These are phyloP conservation scores for Termitomyces sp. DNA, from an alignment of 768 basidiomycete genomes.

Conservation along the genomic window DNA sequence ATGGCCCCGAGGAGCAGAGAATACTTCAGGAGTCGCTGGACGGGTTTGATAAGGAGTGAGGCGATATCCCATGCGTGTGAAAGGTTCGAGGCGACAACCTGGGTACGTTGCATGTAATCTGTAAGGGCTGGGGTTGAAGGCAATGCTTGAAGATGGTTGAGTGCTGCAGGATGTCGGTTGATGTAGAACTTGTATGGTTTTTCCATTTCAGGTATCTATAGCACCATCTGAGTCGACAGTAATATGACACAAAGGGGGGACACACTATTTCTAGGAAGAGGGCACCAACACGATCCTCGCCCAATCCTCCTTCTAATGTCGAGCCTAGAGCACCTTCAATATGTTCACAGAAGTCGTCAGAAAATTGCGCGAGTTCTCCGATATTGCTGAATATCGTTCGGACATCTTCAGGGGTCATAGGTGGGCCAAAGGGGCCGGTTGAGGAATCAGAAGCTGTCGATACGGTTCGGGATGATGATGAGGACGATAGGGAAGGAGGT, in stretches of 20 bases:
- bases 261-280: slow-evolving; percentile 65
- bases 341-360: slow-evolving; percentile 61
- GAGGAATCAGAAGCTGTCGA: slow-evolving; percentile 51
- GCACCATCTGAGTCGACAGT: slow-evolving; percentile 6
- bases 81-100: slow-evolving; percentile 60
- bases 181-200: slow-evolving; percentile 78
- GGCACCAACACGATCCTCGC: slow-evolving; percentile 67
- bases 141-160: slow-evolving; percentile 54
- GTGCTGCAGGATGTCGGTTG: slow-evolving; percentile 71
- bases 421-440: slow-evolving; percentile 35
- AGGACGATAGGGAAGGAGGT: slow-evolving; percentile 48
- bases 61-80: slow-evolving; percentile 92
- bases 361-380: slow-evolving; percentile 67
- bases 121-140: slow-evolving; percentile 53
- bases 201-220: slow-evolving; percentile 67
- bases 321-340: slow-evolving; percentile 66
- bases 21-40: slow-evolving; percentile 95
- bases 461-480: slow-evolving; percentile 47
- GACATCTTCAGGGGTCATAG: slow-evolving; percentile 70
- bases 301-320: slow-evolving; percentile 57
- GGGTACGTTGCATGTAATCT: slow-evolving; percentile 65
- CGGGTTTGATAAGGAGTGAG: slow-evolving; percentile 94
- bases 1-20: slow-evolving; percentile 79
- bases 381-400: slow-evolving; percentile 77
- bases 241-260: slow-evolving; percentile 6